Evolutionary conservation across 2,329 filamentous ascomycete genomes (phyloP).

Genomic region (Aspergillus hortae): DNA sequence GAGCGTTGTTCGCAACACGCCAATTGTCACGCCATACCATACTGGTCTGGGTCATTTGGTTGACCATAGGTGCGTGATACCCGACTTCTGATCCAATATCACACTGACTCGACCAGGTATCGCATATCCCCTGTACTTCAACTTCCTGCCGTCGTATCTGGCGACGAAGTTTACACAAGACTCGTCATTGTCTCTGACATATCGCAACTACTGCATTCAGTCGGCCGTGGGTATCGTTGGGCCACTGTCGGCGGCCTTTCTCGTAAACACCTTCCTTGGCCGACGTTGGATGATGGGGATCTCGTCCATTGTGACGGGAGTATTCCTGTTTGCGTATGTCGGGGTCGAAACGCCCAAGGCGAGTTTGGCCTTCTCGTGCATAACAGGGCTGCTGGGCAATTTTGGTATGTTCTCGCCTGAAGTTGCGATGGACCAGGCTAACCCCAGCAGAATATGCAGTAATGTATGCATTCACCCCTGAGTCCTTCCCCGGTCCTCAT

Average conservation of each 20-base stretch:
- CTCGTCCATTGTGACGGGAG: constrained; percentile 43
- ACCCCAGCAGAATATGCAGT: constrained; percentile 25
- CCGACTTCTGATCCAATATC: background rate
- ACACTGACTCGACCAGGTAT: constrained; percentile 27
- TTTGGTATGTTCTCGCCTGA: constrained; percentile 16
- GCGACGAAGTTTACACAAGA: constrained; percentile 33
- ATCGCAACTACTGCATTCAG: constrained; percentile 25
- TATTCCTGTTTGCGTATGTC: constrained; percentile 48
- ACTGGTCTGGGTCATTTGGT: constrained; percentile 43
- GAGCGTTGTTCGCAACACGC: constrained; percentile 23
- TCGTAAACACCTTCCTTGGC: constrained; percentile 41
- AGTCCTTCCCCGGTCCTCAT: constrained; percentile 26
- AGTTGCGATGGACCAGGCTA: background rate
- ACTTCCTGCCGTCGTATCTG: constrained; percentile 47
- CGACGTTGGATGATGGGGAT: constrained; percentile 46
- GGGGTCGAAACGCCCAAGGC: constrained; percentile 36
- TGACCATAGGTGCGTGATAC: constrained; percentile 32
- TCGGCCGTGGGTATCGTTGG: constrained; percentile 40
- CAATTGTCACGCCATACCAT: constrained; percentile 27
- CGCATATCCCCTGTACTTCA: constrained; percentile 47
- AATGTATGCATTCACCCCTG: constrained; percentile 28
- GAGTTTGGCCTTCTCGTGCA: constrained; percentile 32
- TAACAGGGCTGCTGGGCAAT: constrained; percentile 47
- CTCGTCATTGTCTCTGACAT: constrained; percentile 19
- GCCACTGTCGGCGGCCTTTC: constrained; percentile 41